Evolutionary conservation across 2,329 filamentous ascomycete genomes (phyloP), one percentile per base, ranked within the genome.

Genomic region (Mollisia scopiformis): DNA sequence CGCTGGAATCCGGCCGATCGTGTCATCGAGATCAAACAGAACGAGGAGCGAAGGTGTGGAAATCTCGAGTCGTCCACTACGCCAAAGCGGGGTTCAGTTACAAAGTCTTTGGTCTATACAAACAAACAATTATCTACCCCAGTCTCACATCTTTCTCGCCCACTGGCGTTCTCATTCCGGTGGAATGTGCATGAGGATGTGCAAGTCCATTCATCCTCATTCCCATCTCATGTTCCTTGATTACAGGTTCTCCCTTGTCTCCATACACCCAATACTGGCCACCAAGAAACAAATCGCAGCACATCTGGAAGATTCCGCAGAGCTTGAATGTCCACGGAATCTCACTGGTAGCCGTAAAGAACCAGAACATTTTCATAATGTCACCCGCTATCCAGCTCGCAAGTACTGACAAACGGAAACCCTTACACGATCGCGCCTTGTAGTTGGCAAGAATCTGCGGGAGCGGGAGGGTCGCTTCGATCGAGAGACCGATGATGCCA

Each of bases 361-460:
- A 95, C 87, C 87, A 89, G 71, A 92, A 90, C 83, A 94, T 90
- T 82, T 96, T 96, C 88, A 95, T 92, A 8, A 84, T 81, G 75
- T 96, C 91, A 63, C 91, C 91, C 2, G 89, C 77, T 56, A 96
- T 79, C 91, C 91, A 96, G 74, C 88, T 92, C 28, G 81, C 84
- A 60, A 95, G 78, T 4, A 96, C 88, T 6, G 88, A 92, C 11
- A 92, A 72, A 16, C 91, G 84, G 76, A 96, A 92, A 6, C 91
- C 91, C 74, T 87, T 89, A 79, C 89, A 92, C 1, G 90, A 92
- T 62, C 83, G 81, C 4, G 85, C 82, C 33, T 84, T 83, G 64
- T 84, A 80, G 73, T 95, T 95, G 46, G 89, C 79, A 52, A 91
- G 72, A 30, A 95, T 88, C 75, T 96, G 91, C 1, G 91, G 91